Percentiles rank a stretch among this genome's conserved stretches.
Evolutionary conservation across 148 eudicot genomes (phyloP).

Genomic region (Cornus kousa): DNA sequence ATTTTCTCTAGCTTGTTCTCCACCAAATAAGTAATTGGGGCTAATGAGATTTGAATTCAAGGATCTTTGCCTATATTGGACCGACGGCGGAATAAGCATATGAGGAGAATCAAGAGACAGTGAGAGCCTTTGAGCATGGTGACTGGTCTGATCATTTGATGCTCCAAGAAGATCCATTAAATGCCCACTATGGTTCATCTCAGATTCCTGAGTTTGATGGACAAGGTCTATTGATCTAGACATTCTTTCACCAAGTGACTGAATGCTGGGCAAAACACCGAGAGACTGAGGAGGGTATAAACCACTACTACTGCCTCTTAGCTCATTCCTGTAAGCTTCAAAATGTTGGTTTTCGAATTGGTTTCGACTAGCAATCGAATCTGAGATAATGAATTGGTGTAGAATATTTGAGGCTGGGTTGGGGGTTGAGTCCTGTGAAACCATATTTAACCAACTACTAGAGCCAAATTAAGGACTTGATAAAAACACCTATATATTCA

Average conservation of each 20-base stretch:
- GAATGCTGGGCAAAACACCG: slow-evolving; percentile 26
- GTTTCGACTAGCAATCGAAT: slow-evolving; percentile 29
- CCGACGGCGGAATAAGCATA: slow-evolving; percentile 39
- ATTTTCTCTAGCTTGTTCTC: slow-evolving; percentile 27
- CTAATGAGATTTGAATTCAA: slow-evolving; percentile 36
- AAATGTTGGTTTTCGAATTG: slow-evolving; percentile 43
- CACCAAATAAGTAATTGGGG: slow-evolving; percentile 41
- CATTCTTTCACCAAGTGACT: slow-evolving; percentile 55
- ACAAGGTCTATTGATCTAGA: slow-evolving; percentile 27
- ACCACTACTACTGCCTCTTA: slow-evolving; percentile 19
- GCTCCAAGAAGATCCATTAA: slow-evolving; percentile 62
- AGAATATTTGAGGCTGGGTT: slow-evolving; percentile 47
- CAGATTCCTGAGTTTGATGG: slow-evolving; percentile 31
- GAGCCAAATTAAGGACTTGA: too few species aligned
- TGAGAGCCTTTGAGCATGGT: slow-evolving; percentile 49
- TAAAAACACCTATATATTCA: not conserved
- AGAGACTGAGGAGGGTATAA: not conserved
- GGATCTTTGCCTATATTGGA: slow-evolving; percentile 44
- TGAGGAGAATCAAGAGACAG: slow-evolving; percentile 61
- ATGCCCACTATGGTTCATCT: slow-evolving; percentile 46
- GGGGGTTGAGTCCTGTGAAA: slow-evolving; percentile 57
- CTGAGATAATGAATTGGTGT: slow-evolving; percentile 63
- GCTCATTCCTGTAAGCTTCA: slow-evolving; percentile 37
- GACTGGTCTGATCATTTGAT: slow-evolving; percentile 31
- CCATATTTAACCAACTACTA: slow-evolving; percentile 40